Conservation (phyloP, 192 early-diverging fungal genomes). For the Phlyctochytrium planicorne region DNA sequence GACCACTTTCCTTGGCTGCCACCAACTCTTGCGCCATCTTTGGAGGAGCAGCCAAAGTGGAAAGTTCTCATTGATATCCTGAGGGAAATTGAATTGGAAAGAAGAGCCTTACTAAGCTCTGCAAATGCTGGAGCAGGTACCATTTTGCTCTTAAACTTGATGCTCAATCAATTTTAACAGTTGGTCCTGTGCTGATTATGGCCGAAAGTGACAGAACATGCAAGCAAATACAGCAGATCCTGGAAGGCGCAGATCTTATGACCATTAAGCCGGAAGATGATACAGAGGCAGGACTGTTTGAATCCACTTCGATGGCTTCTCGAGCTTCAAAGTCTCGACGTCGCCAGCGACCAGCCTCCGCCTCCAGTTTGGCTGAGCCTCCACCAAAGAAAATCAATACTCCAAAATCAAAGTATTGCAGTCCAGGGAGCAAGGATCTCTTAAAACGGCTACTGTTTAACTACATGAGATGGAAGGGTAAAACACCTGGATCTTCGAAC, state of each 20-base stretch:
- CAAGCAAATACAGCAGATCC: constrained; percentile 59
- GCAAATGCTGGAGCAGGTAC: not conserved
- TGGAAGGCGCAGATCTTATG: constrained; percentile 29
- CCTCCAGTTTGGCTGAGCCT: too few relatives aligned
- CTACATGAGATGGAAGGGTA: constrained; percentile 76
- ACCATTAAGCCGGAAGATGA: constrained; percentile 30
- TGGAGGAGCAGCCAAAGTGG: constrained; percentile 95
- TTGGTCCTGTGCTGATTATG: constrained; percentile 69
- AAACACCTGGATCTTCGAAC: constrained; percentile 20
- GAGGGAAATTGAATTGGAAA: constrained; percentile 77
- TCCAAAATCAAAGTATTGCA: constrained; percentile 1
- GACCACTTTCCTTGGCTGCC: not conserved
- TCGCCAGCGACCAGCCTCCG: too few relatives aligned
- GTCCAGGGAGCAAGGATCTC: constrained; percentile 25
- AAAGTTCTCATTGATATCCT: constrained; percentile 66
- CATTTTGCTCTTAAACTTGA: constrained; percentile 6
- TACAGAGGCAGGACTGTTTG: too few relatives aligned
- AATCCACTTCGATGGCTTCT: too few relatives aligned
- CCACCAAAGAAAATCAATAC: too few relatives aligned
- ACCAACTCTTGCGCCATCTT: constrained; percentile 37
- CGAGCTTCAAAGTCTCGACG: too few relatives aligned
- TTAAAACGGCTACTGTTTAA: constrained; percentile 52
- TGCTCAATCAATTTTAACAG: constrained; percentile 5
- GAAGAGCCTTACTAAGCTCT: constrained; percentile 14
- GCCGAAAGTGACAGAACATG: constrained; percentile 64